Percentiles rank a stretch among this genome's conserved stretches.
Evolutionary conservation across 805 yeast genomes (phyloP).

Genomic region (Ogataea kodamae): DNA sequence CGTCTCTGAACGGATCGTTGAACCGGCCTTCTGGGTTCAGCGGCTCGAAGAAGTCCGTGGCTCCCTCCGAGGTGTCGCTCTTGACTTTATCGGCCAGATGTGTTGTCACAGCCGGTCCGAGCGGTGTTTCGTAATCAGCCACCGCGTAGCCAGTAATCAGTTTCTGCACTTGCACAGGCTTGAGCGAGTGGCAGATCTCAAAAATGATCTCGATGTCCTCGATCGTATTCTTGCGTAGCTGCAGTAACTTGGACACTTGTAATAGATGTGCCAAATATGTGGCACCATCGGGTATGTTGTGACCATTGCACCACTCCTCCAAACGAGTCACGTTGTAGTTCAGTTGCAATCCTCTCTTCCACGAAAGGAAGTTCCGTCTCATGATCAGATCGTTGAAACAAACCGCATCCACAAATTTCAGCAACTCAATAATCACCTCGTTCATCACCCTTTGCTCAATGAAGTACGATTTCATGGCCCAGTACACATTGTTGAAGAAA

Average conservation of each 20-base stretch:
- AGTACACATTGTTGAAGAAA: conserved; percentile 83
- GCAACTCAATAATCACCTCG: conserved; percentile 77
- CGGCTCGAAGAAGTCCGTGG: conserved; percentile 66
- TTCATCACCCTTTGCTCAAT: conserved; percentile 81
- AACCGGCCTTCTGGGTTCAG: conserved; percentile 70
- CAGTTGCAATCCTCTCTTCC: conserved; percentile 97
- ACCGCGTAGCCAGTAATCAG: conserved; percentile 82
- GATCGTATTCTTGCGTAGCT: conserved; percentile 81
- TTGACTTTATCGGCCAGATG: conserved; percentile 79
- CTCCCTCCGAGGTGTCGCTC: conserved; percentile 41
- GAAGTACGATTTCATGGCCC: conserved; percentile 89
- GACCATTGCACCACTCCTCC: conserved; percentile 98
- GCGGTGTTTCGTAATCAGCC: conserved; percentile 94
- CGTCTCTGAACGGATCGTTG: conserved; percentile 77
- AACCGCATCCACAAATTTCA: conserved; percentile 83
- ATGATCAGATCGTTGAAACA: conserved; percentile 94
- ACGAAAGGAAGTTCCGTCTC: conserved; percentile 90
- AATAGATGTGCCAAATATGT: conserved; percentile 79
- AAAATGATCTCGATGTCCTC: conserved; percentile 89
- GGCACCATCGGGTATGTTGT: conserved; percentile 84
- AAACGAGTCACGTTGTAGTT: conserved; percentile 94
- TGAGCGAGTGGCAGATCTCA: conserved; percentile 91
- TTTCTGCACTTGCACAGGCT: conserved; percentile 94
- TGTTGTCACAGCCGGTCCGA: conserved; percentile 74
- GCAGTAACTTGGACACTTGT: conserved; percentile 91